Base-by-base conservation (phyloP, 805 yeast genomes). In the Candida khao-thaluensis region DNA sequence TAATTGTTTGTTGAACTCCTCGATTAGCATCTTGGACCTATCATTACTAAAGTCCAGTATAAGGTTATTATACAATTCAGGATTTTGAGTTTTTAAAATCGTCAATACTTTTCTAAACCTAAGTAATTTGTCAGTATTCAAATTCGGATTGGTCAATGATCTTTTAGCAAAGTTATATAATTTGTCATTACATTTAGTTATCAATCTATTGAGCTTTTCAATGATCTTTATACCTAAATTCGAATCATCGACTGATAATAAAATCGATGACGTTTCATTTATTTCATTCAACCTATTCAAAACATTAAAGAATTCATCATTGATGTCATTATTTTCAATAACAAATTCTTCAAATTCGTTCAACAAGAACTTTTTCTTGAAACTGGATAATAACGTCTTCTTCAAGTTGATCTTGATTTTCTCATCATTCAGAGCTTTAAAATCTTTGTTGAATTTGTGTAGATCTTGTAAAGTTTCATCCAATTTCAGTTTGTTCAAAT, bases 311-410 rank as follows among this genome's bases (percentile, higher is more conserved):
- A 83, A 88, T 37, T 74, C 79, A 2, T 69, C 64, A 45, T 66
- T 64, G 21, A 74, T 64, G 9, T 66, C 75, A 11, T 68, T 70
- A 21, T 71, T 69, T 16, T 59, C 54, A 27, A 90, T 62, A 5
- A 74, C 59, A 50, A 76, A 83, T 31, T 79, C 81, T 49, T 91
- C 97, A 41, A 77, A 75, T 44, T 82, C 90, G 30, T 74, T 74
- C 30, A 91, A 58, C 0, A 90, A 77, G 53, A 85, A 87, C 41
- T 76, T 75, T 3, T 72, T 68, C 45, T 80, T 78, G 48, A 84
- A 76, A 20, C 72, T 69, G 0, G 59, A 50, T 28, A 85, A 57
- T 1, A 85, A 51, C 25, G 67, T 57, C 51, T 76, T 80, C 50
- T 82, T 78, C 35, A 82, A 47, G 53, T 51, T 53, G 20, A 73